Evolutionary conservation across 1,139 yeast species (phyloP), one percentile per base, ranked within the genome.

Genomic region (Suhomyces chickasaworum): DNA sequence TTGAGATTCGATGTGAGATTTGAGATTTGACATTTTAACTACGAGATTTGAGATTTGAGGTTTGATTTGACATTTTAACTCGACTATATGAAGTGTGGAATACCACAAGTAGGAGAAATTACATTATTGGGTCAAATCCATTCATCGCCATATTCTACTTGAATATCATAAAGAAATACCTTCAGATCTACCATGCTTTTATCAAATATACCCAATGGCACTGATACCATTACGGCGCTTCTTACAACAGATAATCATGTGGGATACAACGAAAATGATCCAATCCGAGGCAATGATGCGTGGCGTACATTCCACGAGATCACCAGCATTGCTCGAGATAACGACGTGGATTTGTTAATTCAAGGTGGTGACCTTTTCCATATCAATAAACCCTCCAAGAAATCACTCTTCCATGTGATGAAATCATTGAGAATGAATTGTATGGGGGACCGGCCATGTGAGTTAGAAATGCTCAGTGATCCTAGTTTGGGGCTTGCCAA

Each of bases 241-340:
- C 68, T 93, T 17, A 90, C 99, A 2, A 90, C 99, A 1, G 99
- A 93, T 60, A 93, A 93, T 62, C 99, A 93, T 73, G 96, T 93
- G 25, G 99, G 99, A 1, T 91, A 84, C 61, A 83, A 83, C 50
- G 99, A 93, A 61, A 79, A 80, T 37, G 99, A 93, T 61, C 93
- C 96, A 0, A 83, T 93, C 9, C 76, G 96, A 23, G 96, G 97
- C 1, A 86, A 88, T 56, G 99, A 93, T 61, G 81, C 96, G 1
- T 87, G 96, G 85, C 76, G 68, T 45, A 88, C 97, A 0, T 93
- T 93, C 60, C 82, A 87, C 46, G 99, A 93, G 65, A 83, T 89
- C 49, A 80, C 90, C 75, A 68, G 67, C 50, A 63, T 89, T 3
- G 98, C 97, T n/a, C 73, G 73, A 52, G 78, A 76, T 2, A 67